phyloP scores from a whole-genome alignment of 1,284 basidiomycete genomes.

The Coniferiporia sulphurascens region DNA sequence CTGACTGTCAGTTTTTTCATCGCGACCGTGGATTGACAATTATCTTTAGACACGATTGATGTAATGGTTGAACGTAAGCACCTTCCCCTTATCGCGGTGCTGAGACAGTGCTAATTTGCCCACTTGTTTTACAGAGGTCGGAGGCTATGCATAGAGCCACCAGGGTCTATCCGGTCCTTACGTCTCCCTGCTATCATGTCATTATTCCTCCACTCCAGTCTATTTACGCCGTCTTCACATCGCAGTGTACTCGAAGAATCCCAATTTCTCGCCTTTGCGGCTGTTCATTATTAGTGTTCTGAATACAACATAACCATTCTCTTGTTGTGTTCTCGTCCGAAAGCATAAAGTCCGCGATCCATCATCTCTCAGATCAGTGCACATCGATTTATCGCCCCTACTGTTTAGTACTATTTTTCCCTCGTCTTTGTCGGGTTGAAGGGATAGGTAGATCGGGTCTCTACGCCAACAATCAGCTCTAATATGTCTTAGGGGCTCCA shows the following conservation, averaged over 20 bases:
- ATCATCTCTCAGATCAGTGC: too few relatives aligned
- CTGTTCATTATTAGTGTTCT: background rate
- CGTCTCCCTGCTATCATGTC: background rate
- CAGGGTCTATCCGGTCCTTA: background rate
- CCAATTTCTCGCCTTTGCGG: background rate
- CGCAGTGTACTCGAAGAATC: background rate
- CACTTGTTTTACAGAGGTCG: constrained; percentile 29
- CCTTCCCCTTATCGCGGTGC: background rate
- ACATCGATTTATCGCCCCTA: too few relatives aligned
- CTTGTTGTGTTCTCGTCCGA: background rate
- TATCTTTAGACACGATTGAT: constrained; percentile 71
- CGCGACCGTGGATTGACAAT: constrained; percentile 3
- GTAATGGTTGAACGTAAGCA: constrained; percentile 89
- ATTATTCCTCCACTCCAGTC: background rate
- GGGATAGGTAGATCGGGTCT: too few relatives aligned
- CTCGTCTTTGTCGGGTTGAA: too few relatives aligned
- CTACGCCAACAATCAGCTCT: too few relatives aligned
- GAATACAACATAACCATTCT: background rate
- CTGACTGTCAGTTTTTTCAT: constrained; percentile 5
- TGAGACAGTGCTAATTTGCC: background rate
- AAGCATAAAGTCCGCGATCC: background rate
- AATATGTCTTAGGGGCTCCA: too few relatives aligned
- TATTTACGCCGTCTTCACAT: background rate
- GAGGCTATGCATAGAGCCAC: constrained; percentile 22
- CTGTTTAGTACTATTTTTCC: too few relatives aligned